A percentile compares a stretch with the other conserved stretches of the same genome.
These are phyloP conservation scores for Saturnispora mendoncae DNA, from an alignment of 805 yeast genomes.

Conservation along the genomic window DNA sequence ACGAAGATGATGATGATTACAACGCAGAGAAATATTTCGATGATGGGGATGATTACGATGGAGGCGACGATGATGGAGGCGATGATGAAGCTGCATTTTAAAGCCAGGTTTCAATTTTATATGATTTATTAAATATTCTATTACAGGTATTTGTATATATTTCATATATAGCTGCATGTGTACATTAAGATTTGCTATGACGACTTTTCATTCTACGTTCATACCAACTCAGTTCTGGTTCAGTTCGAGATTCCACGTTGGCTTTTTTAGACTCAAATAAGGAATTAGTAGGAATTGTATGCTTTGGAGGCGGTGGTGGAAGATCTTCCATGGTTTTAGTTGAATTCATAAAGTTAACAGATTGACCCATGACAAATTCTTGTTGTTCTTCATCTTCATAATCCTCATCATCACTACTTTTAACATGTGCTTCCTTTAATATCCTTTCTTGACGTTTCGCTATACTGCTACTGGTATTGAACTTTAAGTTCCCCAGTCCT, in stretches of 20 bases:
- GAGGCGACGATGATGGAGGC: conserved; percentile 46
- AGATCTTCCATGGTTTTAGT: conserved; percentile 1
- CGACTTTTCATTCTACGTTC: conserved; percentile 8
- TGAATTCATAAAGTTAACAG: conserved; percentile 20
- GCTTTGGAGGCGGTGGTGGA: conserved; percentile 21
- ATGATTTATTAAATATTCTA: too few relatives aligned
- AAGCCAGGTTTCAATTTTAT: too few relatives aligned
- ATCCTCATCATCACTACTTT: conserved; percentile 2
- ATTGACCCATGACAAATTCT: conserved; percentile 20
- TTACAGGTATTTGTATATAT: too few relatives aligned
- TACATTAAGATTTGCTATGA: not conserved
- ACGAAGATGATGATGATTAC: conserved; percentile 70
- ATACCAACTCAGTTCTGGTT: conserved; percentile 7
- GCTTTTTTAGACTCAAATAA: conserved; percentile 9
- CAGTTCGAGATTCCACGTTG: not conserved
- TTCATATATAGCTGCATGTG: not conserved
- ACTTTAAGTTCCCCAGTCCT: not conserved
- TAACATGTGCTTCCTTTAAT: not conserved
- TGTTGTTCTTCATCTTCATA: conserved; percentile 12
- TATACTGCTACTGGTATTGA: conserved; percentile 8
- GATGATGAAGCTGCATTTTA: conserved; percentile 66
- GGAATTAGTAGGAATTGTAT: conserved; percentile 19
- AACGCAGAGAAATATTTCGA: conserved; percentile 76
- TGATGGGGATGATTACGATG: conserved; percentile 55
- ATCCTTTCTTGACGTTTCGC: conserved; percentile 13